Conservation (phyloP, 2,329 filamentous ascomycete species). For the Ciborinia camelliae region DNA sequence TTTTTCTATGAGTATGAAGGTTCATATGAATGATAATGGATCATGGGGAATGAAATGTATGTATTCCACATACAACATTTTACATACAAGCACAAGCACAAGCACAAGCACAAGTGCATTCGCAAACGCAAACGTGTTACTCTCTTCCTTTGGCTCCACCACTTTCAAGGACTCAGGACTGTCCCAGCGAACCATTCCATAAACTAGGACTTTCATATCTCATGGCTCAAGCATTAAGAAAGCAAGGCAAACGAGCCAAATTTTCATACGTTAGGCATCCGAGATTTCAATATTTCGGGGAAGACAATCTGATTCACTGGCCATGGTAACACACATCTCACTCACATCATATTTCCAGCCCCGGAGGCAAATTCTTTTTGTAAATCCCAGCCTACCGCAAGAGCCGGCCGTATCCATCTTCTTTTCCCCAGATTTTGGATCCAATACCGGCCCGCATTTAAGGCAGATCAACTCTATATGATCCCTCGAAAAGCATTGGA, state of each 20-base stretch:
- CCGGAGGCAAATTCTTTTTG: neutral
- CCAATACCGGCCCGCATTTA: neutral
- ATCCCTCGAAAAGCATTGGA: neutral
- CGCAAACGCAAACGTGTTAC: neutral
- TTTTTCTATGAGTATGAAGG: slow-evolving; percentile 4
- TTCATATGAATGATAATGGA: slow-evolving; percentile 13
- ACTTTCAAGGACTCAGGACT: neutral
- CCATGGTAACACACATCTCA: slow-evolving; percentile 4
- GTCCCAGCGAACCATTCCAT: neutral
- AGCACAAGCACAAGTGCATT: slow-evolving; percentile 2
- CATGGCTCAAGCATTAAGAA: neutral
- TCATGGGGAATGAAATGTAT: slow-evolving; percentile 11
- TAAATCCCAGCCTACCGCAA: neutral
- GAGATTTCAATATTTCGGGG: neutral
- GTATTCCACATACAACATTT: slow-evolving; percentile 8
- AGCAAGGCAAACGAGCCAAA: neutral
- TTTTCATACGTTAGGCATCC: neutral
- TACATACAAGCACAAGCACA: neutral
- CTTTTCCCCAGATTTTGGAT: neutral
- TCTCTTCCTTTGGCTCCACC: neutral
- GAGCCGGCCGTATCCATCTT: neutral
- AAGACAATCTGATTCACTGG: neutral
- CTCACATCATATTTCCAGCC: neutral
- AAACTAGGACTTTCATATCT: neutral
- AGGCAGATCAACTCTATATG: neutral